A percentile compares a stretch with the other conserved stretches of the same genome.
Conservation (phyloP, 1,284 basidiomycete species). For the Tylopilus orsonianus region DNA sequence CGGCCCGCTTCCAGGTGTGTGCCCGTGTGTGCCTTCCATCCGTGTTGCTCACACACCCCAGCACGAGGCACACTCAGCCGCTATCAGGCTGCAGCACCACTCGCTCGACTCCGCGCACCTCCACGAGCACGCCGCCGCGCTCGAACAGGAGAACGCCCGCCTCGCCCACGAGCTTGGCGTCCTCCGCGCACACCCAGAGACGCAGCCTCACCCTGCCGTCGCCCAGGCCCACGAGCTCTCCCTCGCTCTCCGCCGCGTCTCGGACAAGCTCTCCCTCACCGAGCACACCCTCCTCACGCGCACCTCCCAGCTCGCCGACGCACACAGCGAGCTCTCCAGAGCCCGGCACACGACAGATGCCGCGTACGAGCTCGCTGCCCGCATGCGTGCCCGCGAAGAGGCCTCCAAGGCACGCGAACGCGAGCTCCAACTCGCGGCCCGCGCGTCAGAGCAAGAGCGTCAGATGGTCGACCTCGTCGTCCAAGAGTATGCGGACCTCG, state of each 20-base stretch:
- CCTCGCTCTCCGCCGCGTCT: conserved; percentile 63
- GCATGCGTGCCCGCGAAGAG: conserved; percentile 52
- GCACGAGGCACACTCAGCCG: conserved; percentile 67
- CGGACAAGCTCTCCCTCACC: conserved; percentile 60
- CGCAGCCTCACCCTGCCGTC: conserved; percentile 43
- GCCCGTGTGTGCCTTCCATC: conserved; percentile 3
- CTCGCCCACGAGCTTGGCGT: conserved; percentile 52
- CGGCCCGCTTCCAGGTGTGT: conserved; percentile 64
- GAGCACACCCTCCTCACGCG: conserved; percentile 53
- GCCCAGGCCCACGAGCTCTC: conserved; percentile 61
- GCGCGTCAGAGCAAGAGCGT: conserved; percentile 50
- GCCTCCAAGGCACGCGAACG: conserved; percentile 46
- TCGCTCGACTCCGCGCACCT: conserved; percentile 52
- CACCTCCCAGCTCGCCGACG: conserved; percentile 46
- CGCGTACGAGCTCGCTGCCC: conserved; percentile 52
- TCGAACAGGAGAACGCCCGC: conserved; percentile 58
- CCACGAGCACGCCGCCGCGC: conserved; percentile 43
- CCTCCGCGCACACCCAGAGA: conserved; percentile 51
- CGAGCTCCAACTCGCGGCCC: conserved; percentile 42
- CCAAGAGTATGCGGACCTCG: conserved; percentile 68
- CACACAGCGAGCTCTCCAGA: conserved; percentile 43
- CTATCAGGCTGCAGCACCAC: conserved; percentile 63
- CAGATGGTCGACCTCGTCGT: conserved; percentile 63
- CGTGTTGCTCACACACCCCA: conserved; percentile 29
- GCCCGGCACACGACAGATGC: conserved; percentile 46